A percentile compares a stretch with the other conserved stretches of the same genome.
phyloP scores from a whole-genome alignment of 1,139 yeast genomes.

The Candida sp. region DNA sequence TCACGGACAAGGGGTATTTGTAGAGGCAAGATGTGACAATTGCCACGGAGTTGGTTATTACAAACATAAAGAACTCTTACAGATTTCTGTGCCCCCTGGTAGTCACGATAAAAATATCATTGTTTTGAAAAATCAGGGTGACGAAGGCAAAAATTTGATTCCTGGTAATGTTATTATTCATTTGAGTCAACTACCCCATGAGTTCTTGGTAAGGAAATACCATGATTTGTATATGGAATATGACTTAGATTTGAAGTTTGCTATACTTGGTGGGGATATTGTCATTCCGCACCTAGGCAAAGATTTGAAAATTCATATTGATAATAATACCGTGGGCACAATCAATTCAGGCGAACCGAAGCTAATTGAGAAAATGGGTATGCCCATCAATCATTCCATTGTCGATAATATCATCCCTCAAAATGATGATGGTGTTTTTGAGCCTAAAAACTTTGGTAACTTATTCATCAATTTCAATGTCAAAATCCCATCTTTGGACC shows the following conservation, averaged over 20 bases:
- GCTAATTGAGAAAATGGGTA: slow-evolving; percentile 49
- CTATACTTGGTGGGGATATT: slow-evolving; percentile 54
- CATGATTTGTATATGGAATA: slow-evolving; percentile 45
- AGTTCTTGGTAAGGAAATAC: slow-evolving; percentile 45
- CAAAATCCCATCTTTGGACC: slow-evolving; percentile 27
- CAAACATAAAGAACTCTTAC: slow-evolving; percentile 48
- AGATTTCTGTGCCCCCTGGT: slow-evolving; percentile 53
- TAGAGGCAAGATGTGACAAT: slow-evolving; percentile 21
- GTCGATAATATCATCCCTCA: slow-evolving; percentile 4
- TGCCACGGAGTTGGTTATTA: slow-evolving; percentile 34
- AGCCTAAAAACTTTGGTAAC: slow-evolving; percentile 29
- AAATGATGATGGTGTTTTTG: slow-evolving; percentile 11
- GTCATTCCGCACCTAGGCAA: slow-evolving; percentile 36
- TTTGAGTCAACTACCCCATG: slow-evolving; percentile 30
- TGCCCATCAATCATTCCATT: slow-evolving; percentile 53
- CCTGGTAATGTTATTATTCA: slow-evolving; percentile 68
- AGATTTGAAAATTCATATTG: slow-evolving; percentile 33
- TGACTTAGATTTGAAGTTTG: slow-evolving; percentile 48
- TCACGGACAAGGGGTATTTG: slow-evolving; percentile 30
- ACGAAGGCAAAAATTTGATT: slow-evolving; percentile 53
- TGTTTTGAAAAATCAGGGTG: slow-evolving; percentile 56
- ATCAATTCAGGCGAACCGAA: slow-evolving; percentile 46
- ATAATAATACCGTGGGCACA: slow-evolving; percentile 49
- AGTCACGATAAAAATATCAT: slow-evolving; percentile 48
- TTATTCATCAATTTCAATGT: slow-evolving; percentile 42